phyloP scores from a whole-genome alignment of 2,329 filamentous ascomycete species.

The Diatrype stigma region DNA sequence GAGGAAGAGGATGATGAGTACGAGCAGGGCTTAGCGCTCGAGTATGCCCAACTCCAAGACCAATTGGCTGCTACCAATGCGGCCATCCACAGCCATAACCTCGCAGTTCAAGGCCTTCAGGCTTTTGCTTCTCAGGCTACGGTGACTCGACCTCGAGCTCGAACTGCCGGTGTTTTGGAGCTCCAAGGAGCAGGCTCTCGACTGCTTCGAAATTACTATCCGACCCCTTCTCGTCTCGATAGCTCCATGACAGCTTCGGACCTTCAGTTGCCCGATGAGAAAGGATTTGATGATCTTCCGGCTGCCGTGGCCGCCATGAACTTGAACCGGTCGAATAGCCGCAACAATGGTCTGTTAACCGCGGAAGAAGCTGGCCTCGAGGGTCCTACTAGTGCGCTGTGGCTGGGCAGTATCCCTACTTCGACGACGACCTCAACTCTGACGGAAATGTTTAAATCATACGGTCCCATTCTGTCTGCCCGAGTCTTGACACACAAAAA shows the following conservation, averaged over 20 bases:
- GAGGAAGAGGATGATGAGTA: slow-evolving; percentile 82
- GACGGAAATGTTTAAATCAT: slow-evolving; percentile 91
- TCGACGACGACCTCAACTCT: slow-evolving; percentile 95
- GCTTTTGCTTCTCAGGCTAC: slow-evolving; percentile 84
- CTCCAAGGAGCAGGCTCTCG: slow-evolving; percentile 57
- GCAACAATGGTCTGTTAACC: slow-evolving; percentile 63
- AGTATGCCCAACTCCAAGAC: slow-evolving; percentile 60
- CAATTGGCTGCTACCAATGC: slow-evolving; percentile 61
- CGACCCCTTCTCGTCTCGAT: slow-evolving; percentile 68
- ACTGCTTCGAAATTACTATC: slow-evolving; percentile 67
- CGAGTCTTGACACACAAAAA: slow-evolving; percentile 97
- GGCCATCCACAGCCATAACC: slow-evolving; percentile 83
- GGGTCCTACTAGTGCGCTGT: slow-evolving; percentile 86
- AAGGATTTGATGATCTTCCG: slow-evolving; percentile 74
- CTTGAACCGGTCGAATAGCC: slow-evolving; percentile 61
- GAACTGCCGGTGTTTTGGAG: slow-evolving; percentile 88
- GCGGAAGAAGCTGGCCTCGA: slow-evolving; percentile 78
- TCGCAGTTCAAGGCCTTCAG: slow-evolving; percentile 67
- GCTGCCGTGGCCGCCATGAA: slow-evolving; percentile 81
- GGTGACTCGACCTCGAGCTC: slow-evolving; percentile 76
- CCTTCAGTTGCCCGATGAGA: slow-evolving; percentile 67
- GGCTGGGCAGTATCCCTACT: slow-evolving; percentile 95
- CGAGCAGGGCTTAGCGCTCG: slow-evolving; percentile 48
- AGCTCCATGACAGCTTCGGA: slow-evolving; percentile 73
- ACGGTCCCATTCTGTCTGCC: slow-evolving; percentile 85